Evolutionary conservation across 164 flowering plant genomes (phyloP), one percentile per base, ranked within the genome.

Genomic region (Macadamia tetraphylla): DNA sequence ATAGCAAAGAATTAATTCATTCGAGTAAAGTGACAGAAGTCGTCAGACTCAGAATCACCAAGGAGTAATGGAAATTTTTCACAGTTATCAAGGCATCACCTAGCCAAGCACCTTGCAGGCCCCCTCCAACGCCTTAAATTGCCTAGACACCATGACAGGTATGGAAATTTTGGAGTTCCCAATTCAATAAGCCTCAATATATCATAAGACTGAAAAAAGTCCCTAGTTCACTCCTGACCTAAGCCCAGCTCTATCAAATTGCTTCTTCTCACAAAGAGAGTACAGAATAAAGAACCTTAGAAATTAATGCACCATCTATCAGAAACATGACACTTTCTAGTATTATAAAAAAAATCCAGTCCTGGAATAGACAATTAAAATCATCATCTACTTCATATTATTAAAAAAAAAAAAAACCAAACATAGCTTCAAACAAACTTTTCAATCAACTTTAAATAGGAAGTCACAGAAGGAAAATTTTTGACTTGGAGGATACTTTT

Each of bases 401-500:
- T n/a, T n/a, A 31, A 9, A 66, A 11, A 35, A 40, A 18, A n/a
- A 66, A 11, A 35, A 40, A 18, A n/a, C 1, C 14, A 8, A 14
- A 13, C 6, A 23, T 1, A 43, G 17, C 23, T 60, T 31, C 62
- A 60, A 13, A 5, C 43, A 40, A 11, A 40, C 12, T 1, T 2
- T 12, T 14, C 31, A 56, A 14, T 10, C 3, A 18, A 17, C 1
- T 46, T 9, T 9, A 9, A 49, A 48, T 17, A 14, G 53, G 4
- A 61, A 23, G 32, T n/a, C 1, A 30, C 32, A 29, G 1, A 67
- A 5, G 23, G 30, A 58, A 58, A 52, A 29, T 29, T 13, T 23
- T 63, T 58, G 14, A 63, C 10, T 55, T 32, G 31, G 44, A 80
- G 72, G 68, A 70, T 77, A 75, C 82, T 11, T 46, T 68, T 77